phyloP scores from a whole-genome alignment of 2,329 filamentous ascomycete species.

The Harringtonia lauricola region DNA sequence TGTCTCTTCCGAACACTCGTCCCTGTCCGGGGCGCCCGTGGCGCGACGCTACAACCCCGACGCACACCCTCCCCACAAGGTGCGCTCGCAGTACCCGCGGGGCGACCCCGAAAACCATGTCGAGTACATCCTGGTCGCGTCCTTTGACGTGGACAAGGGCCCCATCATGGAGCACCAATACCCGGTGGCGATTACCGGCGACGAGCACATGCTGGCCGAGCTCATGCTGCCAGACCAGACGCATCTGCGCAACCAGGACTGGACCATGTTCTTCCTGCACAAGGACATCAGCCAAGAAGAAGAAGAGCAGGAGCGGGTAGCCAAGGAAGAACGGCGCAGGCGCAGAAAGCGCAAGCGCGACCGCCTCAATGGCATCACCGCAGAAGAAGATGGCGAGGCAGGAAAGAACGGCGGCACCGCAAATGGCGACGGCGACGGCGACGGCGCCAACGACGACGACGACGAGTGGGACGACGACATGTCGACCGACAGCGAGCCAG shows the following conservation, averaged over 20 bases:
- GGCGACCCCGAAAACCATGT: slow-evolving; percentile 80
- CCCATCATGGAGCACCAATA: slow-evolving; percentile 99
- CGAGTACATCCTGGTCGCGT: slow-evolving; percentile 95
- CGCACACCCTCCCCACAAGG: slow-evolving; percentile 39
- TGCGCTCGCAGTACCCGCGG: slow-evolving; percentile 68
- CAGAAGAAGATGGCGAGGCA: slow-evolving; percentile 29
- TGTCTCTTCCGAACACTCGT: slow-evolving; percentile 48
- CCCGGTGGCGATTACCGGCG: slow-evolving; percentile 85
- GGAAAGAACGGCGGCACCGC: slow-evolving; percentile 34
- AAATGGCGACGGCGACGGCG: slow-evolving; percentile 26
- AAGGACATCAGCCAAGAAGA: slow-evolving; percentile 82
- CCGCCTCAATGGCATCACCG: slow-evolving; percentile 37
- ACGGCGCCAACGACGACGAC: slow-evolving; percentile 31
- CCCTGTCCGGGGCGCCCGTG: slow-evolving; percentile 31
- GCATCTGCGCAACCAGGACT: slow-evolving; percentile 89
- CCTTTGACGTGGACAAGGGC: slow-evolving; percentile 92
- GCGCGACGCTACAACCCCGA: slow-evolving; percentile 38
- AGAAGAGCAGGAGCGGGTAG: slow-evolving; percentile 59
- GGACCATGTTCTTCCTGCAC: slow-evolving; percentile 98
- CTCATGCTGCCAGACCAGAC: slow-evolving; percentile 97
- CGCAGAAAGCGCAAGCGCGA: slow-evolving; percentile 36
- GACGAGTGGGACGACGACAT: slow-evolving; percentile 41
- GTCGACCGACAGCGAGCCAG: slow-evolving; percentile 50
- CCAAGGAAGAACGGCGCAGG: slow-evolving; percentile 41
- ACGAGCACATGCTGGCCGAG: slow-evolving; percentile 96